A percentile compares a stretch with the other conserved stretches of the same genome.
Conservation (phyloP, 768 basidiomycete genomes). For the Chalciporus sphaerocephalus region DNA sequence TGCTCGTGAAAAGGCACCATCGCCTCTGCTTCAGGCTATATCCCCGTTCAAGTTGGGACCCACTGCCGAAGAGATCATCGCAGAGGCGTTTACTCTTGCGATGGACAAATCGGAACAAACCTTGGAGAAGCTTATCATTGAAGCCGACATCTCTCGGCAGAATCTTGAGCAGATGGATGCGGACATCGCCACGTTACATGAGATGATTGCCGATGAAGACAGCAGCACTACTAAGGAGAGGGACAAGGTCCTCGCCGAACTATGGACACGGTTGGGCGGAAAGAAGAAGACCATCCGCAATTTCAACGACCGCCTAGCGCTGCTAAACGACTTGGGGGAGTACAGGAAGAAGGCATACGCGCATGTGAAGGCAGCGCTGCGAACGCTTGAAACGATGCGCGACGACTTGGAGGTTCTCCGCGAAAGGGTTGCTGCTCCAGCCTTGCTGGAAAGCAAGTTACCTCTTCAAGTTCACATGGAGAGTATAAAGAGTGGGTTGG, state of each 20-base stretch:
- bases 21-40: slow-evolving; percentile 33
- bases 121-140: slow-evolving; percentile 57
- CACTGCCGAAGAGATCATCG: slow-evolving; percentile 44
- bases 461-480: slow-evolving; percentile 74
- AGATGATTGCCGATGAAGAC: slow-evolving; percentile 58
- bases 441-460: slow-evolving; percentile 52
- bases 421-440: slow-evolving; percentile 66
- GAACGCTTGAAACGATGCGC: slow-evolving; percentile 57
- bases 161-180: slow-evolving; percentile 63
- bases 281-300: slow-evolving; percentile 49
- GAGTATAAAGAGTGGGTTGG: slow-evolving; percentile 62
- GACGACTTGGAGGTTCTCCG: slow-evolving; percentile 75
- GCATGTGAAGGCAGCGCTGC: slow-evolving; percentile 64
- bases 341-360: slow-evolving; percentile 60
- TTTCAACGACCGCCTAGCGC: slow-evolving; percentile 45
- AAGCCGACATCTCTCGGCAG: slow-evolving; percentile 54
- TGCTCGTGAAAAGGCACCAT: slow-evolving; percentile 27
- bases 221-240: slow-evolving; percentile 39
- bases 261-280: slow-evolving; percentile 70
- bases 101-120: slow-evolving; percentile 55
- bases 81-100: slow-evolving; percentile 53
- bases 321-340: slow-evolving; percentile 51
- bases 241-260: slow-evolving; percentile 53
- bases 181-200: slow-evolving; percentile 52
- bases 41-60: slow-evolving; percentile 36